Base-by-base conservation (phyloP, 2,329 filamentous ascomycete genomes). In the Apiospora kogelbergensis region DNA sequence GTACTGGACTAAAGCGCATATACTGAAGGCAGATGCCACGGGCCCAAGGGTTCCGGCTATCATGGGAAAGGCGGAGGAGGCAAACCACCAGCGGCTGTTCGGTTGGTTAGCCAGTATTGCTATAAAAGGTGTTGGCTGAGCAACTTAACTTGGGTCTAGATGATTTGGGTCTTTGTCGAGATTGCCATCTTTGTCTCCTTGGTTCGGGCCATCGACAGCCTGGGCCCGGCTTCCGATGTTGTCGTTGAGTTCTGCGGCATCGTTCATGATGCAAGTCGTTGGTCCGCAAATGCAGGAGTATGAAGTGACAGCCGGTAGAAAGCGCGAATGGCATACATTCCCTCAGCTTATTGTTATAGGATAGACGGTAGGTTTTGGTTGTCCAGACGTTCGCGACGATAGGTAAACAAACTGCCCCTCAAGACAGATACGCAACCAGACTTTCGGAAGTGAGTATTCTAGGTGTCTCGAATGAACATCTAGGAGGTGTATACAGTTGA, bases 31-130 rank as follows among this genome's bases (percentile, higher is more conserved):
- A 69, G 95, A 97, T 2, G 95, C 95, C 11, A 97, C 88, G 0
- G 95, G 95, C 0, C 93, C 94, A 2, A 96, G 86, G 0, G 94
- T 94, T 42, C 93, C 94, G 2, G 94, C 93, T 13, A 96, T 86
- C 77, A 98, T 89, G 41, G 92, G 93, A 71, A 95, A 90, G 11
- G 86, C 88, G 1, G 88, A 87, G 2, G 87, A 88, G 33, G 88
- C 85, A 74, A 90, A 86, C 88, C 88, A 91, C 87, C 88, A 90
- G 24, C 86, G 86, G 68, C 86, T 88, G 37, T 41, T 26, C 17
- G 6, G 24, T 24, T 17, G 40, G 65, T 66, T 53, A 66, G 65
- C 40, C 30, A 45, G n/a, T n/a, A 9, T 3, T 45, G 41, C n/a
- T 46, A 10, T 20, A 20, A 2, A 42, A 1, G 24, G 7, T 46